Conservation (phyloP, 805 yeast genomes). For the Komagataella populi region DNA sequence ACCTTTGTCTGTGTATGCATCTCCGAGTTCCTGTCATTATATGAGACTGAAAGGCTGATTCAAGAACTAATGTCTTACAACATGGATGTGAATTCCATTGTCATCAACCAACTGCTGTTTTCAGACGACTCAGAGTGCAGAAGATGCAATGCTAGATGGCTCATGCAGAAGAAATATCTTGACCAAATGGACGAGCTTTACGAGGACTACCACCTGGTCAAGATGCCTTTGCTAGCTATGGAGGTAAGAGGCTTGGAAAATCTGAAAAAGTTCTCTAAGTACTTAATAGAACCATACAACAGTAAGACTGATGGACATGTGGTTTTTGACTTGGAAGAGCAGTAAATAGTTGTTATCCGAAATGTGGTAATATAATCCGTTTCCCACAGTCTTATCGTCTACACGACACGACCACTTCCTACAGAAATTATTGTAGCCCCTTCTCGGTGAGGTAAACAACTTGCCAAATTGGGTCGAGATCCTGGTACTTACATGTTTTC, state of each 20-base stretch:
- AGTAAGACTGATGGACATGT: slow-evolving; percentile 44
- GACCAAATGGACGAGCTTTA: slow-evolving; percentile 93
- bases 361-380: neutral
- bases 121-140: slow-evolving; percentile 78
- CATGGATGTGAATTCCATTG: slow-evolving; percentile 94
- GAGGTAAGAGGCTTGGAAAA: slow-evolving; percentile 92
- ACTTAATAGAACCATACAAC: slow-evolving; percentile 65
- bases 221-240: slow-evolving; percentile 88
- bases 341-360: slow-evolving; percentile 7
- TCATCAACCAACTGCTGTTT: slow-evolving; percentile 85
- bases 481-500: neutral
- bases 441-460: neutral
- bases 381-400: neutral
- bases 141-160: slow-evolving; percentile 85
- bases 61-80: slow-evolving; percentile 91
- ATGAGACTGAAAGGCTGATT: slow-evolving; percentile 95
- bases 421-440: neutral
- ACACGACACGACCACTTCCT: neutral
- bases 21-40: slow-evolving; percentile 88
- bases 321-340: slow-evolving; percentile 41
- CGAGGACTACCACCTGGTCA: slow-evolving; percentile 93
- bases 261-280: slow-evolving; percentile 70
- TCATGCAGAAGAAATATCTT: slow-evolving; percentile 90
- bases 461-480: neutral
- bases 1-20: slow-evolving; percentile 96